These are phyloP conservation scores for Fusarium zealandicum DNA, from an alignment of 2,329 filamentous ascomycete genomes.

Conservation along the genomic window DNA sequence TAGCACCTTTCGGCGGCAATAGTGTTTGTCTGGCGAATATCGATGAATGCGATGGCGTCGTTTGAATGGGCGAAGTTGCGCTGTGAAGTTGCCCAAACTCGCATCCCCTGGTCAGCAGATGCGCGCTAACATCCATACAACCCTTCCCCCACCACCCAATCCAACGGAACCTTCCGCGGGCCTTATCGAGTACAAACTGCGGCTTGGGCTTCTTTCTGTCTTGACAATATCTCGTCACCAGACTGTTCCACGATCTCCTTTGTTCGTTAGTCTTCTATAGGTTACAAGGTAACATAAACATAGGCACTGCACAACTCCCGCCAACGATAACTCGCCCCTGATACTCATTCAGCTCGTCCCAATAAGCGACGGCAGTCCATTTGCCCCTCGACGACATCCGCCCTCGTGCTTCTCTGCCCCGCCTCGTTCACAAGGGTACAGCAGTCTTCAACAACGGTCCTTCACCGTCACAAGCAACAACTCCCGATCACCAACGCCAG, in stretches of 20 bases:
- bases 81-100: conserved; percentile 14
- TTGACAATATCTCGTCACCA: conserved; percentile 12
- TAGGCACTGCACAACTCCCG: background rate
- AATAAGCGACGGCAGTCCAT: background rate
- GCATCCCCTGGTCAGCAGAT: conserved; percentile 12
- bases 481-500: background rate
- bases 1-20: background rate
- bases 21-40: background rate
- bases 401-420: conserved; percentile 16
- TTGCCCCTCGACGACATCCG: conserved; percentile 12
- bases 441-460: conserved; percentile 23
- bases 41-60: background rate
- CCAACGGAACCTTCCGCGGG: conserved; percentile 28
- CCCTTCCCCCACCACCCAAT: conserved; percentile 29
- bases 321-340: background rate
- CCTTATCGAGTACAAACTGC: conserved; percentile 30
- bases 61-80: conserved; percentile 20
- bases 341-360: background rate
- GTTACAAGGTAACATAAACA: background rate
- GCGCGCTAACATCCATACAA: conserved; percentile 20
- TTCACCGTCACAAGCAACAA: conserved; percentile 13
- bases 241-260: background rate
- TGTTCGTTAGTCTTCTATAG: background rate
- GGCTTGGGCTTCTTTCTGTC: conserved; percentile 11
- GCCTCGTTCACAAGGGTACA: conserved; percentile 27